Percentiles rank a stretch among this genome's conserved stretches.
These are phyloP conservation scores for Aspergillus arachidicola DNA, from an alignment of 2,329 filamentous ascomycete species.

Conservation along the genomic window DNA sequence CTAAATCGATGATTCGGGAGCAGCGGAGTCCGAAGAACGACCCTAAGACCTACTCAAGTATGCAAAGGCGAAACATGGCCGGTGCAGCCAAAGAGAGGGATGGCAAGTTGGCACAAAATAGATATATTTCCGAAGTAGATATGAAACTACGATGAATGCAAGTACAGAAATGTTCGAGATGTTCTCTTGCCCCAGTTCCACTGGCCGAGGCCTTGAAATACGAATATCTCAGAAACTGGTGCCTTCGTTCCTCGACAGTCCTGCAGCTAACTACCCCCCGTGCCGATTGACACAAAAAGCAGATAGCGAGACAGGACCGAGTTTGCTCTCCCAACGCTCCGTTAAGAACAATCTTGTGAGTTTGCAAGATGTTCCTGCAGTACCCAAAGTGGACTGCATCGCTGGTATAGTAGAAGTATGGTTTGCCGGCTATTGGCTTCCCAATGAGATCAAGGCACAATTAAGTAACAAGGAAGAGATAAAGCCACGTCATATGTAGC, in stretches of 20 bases:
- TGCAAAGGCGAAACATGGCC: background rate
- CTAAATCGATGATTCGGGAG: background rate
- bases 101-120: background rate
- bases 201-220: slow-evolving; percentile 24
- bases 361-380: slow-evolving; percentile 68
- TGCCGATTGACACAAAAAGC: slow-evolving; percentile 21
- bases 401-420: slow-evolving; percentile 54
- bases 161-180: slow-evolving; percentile 37
- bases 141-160: background rate
- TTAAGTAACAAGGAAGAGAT: background rate
- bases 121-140: background rate
- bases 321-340: slow-evolving; percentile 74
- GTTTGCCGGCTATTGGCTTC: background rate
- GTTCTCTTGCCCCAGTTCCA: slow-evolving; percentile 45
- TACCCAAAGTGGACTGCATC: slow-evolving; percentile 72
- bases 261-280: slow-evolving; percentile 20
- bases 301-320: slow-evolving; percentile 28
- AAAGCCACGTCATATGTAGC: background rate
- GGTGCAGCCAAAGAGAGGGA: background rate
- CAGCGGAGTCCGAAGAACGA: background rate
- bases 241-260: slow-evolving; percentile 39
- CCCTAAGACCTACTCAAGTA: background rate
- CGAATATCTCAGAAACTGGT: slow-evolving; percentile 34
- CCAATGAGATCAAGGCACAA: background rate
- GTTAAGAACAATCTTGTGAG: slow-evolving; percentile 72